phyloP scores from a whole-genome alignment of 192 early-diverging fungal genomes.

The Kickxella alabastrina region DNA sequence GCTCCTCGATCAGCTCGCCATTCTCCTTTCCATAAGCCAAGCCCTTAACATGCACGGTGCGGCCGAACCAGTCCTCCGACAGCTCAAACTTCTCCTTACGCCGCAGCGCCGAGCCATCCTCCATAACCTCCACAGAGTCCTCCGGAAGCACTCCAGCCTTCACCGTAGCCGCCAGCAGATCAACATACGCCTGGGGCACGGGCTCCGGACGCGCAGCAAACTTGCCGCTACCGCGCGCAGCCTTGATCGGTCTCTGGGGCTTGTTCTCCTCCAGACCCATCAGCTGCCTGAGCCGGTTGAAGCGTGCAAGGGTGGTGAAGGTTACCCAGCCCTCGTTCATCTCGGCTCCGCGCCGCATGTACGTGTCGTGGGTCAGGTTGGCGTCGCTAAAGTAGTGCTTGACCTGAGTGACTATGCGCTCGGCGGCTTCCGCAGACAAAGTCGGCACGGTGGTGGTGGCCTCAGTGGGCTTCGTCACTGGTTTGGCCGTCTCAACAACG shows the following conservation, averaged over 20 bases:
- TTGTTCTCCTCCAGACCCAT: slow-evolving; percentile 16
- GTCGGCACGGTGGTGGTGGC: not conserved
- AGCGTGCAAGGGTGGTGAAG: slow-evolving; percentile 27
- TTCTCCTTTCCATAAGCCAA: slow-evolving; percentile 34
- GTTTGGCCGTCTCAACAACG: slow-evolving; percentile 2
- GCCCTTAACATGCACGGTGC: slow-evolving; percentile 49
- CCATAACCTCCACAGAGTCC: slow-evolving; percentile 36
- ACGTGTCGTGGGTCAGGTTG: slow-evolving; percentile 49
- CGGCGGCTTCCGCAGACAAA: slow-evolving; percentile 16
- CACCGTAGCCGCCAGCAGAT: slow-evolving; percentile 21
- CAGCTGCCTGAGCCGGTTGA: slow-evolving; percentile 48
- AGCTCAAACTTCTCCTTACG: slow-evolving; percentile 30
- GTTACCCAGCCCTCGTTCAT: slow-evolving; percentile 40
- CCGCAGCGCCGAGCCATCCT: slow-evolving; percentile 22
- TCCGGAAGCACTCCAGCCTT: slow-evolving; percentile 12
- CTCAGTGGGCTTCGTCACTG: not conserved
- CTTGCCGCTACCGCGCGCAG: slow-evolving; percentile 1
- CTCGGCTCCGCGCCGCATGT: slow-evolving; percentile 32
- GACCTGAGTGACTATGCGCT: slow-evolving; percentile 33
- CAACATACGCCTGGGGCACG: slow-evolving; percentile 10
- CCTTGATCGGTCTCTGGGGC: slow-evolving; percentile 5
- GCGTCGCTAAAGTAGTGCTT: slow-evolving; percentile 53
- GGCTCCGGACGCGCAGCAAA: slow-evolving; percentile 4
- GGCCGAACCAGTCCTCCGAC: slow-evolving; percentile 36
- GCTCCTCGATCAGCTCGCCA: slow-evolving; percentile 19